Evolutionary conservation across 768 basidiomycete species (phyloP), one percentile per base, ranked within the genome.

Genomic region (Calocera viscosa): DNA sequence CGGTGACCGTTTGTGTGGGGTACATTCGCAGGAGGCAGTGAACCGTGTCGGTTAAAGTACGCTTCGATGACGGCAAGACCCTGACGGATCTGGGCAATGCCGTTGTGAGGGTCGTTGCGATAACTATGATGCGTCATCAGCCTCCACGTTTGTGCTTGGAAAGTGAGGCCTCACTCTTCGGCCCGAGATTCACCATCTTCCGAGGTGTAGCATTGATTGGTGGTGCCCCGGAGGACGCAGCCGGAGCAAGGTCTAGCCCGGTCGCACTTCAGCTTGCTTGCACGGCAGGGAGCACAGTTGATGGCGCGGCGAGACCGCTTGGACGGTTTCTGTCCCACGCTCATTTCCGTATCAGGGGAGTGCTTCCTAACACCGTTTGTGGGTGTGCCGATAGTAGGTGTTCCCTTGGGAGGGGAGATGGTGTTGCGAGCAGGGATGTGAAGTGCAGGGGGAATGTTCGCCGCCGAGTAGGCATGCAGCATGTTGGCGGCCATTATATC

Each of bases 201-300:
- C 78, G 87, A 85, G 72, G 89, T 87, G 78, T 91, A 91, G 78
- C 90, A 92, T 71, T 82, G 82, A 38, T 87, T 84, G 72, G 88
- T 84, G 38, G 90, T 91, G 67, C 90, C 90, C 78, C 90, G 81
- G 70, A 91, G 79, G 53, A 91, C 89, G 75, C 90, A 92, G 22
- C 88, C 90, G 1, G 90, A 91, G 72, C 90, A 92, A n/a, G 90
- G 90, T 12, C 89, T 86, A 72, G 87, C 90, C 76, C 90, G 86
- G 76, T 92, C 90, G 79, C 90, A 92, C 77, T 92, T 91, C 71
- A 91, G 84, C 77, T 91, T 90, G 80, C 86, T 89, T 71, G 86
- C 87, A 73, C 90, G 82, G 78, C 90, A 92, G 1, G 90, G 90
- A 72, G 90, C 89, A 73, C 90, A 92, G 77, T 92, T 92, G 71